Base-by-base conservation (phyloP, 352 stramenopile genomes). In the Phytopythium helicoides region DNA sequence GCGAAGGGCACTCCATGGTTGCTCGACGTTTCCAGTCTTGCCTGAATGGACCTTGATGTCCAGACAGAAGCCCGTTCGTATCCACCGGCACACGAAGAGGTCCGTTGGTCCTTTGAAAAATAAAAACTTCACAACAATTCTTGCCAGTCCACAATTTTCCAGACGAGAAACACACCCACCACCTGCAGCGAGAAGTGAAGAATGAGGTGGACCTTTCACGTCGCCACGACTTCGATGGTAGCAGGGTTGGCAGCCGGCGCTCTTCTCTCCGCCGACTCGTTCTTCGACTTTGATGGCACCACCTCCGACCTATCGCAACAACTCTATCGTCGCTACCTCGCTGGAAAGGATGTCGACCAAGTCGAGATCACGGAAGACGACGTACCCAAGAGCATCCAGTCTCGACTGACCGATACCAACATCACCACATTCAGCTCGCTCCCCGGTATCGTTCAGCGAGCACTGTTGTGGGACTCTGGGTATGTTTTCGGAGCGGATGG, bases 381-480 rank as follows among this genome's bases (percentile, higher is more conserved):
- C 9, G 15, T 47, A 3, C 52, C 52, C 8, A 15, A 1, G 16
- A 31, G 6, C 16, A n/a, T 58, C 14, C 6, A 6, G 6, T 19
- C 12, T 7, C 36, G 60, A 44, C 59, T 68, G 14, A 22, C 39
- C 4, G 16, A 54, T 8, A 26, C 60, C 9, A 60, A 60, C 18
- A 45, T 56, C 22, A 9, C 5, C 28, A 23, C 14, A 11, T 73
- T 66, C 35, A 36, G 57, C 15, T 53, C 66, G 7, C 52, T 73
- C 4, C 60, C 60, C 3, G 62, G 58, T 15, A 19, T 65, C n/a
- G 42, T 71, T 19, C 66, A 76, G 19, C 63, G 63, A 14, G 62
- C 66, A 15, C 23, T 76, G 6, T 44, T 73, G 0, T 76, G 66
- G 66, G 66, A 76, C 45, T 62, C 63, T 28, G 66, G 66, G 25